Evolutionary conservation across 1,284 basidiomycete genomes (phyloP), one percentile per base, ranked within the genome.

Genomic region (Ceratobasidium sp.): DNA sequence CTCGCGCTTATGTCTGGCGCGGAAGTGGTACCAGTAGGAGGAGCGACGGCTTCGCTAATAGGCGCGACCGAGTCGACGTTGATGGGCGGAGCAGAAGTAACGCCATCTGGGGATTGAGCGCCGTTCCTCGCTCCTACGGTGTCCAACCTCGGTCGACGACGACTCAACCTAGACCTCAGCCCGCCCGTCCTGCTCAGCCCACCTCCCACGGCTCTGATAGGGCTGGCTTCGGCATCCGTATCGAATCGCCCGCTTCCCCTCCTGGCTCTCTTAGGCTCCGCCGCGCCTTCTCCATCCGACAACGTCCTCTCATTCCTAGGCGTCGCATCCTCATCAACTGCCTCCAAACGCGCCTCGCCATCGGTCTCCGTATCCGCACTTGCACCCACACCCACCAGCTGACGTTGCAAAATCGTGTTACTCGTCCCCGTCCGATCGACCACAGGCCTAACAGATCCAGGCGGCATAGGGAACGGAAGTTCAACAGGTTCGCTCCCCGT

Each of bases 371-470:
- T n/a, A n/a, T n/a, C n/a, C n/a, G n/a, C n/a, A n/a, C n/a, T n/a
- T 47, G 15, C 60, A 47, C 6, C 56, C 7, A 22, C 54, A 22
- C 19, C 14, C 19, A 48, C n/a, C 29, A 29, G 53, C n/a, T n/a
- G 44, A 29, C 54, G 41, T 44, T 22, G 24, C 15, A 71, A 29
- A 27, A 41, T 33, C 3, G 67, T 59, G n/a, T 71, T 71, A n/a
- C 67, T 71, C 2, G 67, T 71, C 15, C 65, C 67, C 4, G 67
- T 71, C 36, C 67, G 67, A n/a, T 71, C 67, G 9, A 71, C 22
- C 6, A 59, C 54, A 8, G 67, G 67, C 36, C 67, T 53, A 29
- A 59, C 41, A 14, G 67, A 36, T 2, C 67, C 67, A 15, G 67
- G 67, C 36, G 67, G 67, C 47, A 50, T 44, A 1, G 67, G 67